Conservation (phyloP, 176 grass and related monocot species). For the Poa pratensis region DNA sequence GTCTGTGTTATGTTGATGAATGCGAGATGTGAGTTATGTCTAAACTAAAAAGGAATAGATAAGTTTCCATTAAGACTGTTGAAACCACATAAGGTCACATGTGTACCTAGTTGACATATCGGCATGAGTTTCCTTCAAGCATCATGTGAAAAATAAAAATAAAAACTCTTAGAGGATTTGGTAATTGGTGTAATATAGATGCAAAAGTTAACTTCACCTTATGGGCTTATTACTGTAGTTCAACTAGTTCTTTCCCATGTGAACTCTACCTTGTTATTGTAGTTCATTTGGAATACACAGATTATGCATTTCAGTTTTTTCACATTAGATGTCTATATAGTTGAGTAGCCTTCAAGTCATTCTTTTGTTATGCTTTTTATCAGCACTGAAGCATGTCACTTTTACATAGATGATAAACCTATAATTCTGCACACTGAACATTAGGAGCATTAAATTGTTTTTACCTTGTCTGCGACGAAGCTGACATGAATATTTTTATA, state of each 20-base stretch:
- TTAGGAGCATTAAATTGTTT: neutral
- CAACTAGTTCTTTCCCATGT: neutral
- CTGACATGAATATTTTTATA: neutral
- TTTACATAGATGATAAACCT: neutral
- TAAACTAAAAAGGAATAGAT: neutral
- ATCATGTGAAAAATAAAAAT: neutral
- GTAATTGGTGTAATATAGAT: conserved; percentile 2
- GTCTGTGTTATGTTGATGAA: neutral
- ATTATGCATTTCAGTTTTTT: neutral
- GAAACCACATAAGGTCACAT: neutral
- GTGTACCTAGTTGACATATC: neutral
- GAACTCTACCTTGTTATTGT: neutral
- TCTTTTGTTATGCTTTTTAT: conserved; percentile 17
- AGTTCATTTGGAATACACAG: neutral
- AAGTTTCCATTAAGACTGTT: neutral
- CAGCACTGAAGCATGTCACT: neutral
- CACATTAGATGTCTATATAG: neutral
- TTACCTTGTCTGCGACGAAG: neutral
- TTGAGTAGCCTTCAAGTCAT: neutral
- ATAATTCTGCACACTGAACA: neutral
- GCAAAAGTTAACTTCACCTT: neutral
- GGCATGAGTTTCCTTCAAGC: neutral
- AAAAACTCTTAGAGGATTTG: neutral
- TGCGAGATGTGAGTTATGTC: neutral
- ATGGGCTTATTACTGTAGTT: neutral